Percentiles rank a stretch among this genome's conserved stretches.
phyloP scores from a whole-genome alignment of 495 filamentous ascomycete genomes.

The Lichenothelia convexa region DNA sequence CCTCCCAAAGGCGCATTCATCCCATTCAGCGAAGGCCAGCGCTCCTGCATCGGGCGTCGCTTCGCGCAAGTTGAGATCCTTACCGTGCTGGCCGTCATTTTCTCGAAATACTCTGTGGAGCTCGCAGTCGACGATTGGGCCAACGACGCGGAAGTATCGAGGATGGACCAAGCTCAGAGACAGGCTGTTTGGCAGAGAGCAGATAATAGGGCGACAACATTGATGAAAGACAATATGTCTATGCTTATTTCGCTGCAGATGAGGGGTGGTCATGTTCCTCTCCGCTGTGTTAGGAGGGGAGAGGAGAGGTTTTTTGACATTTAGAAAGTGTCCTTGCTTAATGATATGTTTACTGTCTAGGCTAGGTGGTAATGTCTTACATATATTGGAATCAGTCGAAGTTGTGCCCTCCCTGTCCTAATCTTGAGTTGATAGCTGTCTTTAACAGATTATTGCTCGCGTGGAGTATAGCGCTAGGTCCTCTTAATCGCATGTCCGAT shows the following conservation, averaged over 20 bases:
- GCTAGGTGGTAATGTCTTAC: no score
- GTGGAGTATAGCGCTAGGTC: no score
- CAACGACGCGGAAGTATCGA: no score
- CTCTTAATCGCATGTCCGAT: no score
- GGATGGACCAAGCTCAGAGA: no score
- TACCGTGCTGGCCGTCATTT: constrained; percentile 47
- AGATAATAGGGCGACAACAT: constrained; percentile 25
- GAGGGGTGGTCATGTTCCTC: constrained; percentile 33
- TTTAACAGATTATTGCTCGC: no score
- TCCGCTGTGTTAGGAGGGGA: constrained; percentile 45
- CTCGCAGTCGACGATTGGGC: constrained; percentile 46
- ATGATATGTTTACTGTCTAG: no score
- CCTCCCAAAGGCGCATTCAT: constrained; percentile 45
- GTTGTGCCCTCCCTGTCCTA: no score
- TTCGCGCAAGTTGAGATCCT: constrained; percentile 64
- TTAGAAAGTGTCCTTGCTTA: no score
- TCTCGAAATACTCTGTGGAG: constrained; percentile 44
- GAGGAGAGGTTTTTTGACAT: constrained; percentile 42
- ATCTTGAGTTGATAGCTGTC: no score
- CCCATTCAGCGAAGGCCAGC: constrained; percentile 54
- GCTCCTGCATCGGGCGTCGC: constrained; percentile 47
- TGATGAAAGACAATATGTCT: constrained; percentile 28
- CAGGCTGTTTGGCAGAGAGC: constrained; percentile 34
- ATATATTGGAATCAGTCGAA: no score
- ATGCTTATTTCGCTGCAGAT: constrained; percentile 45